Base-by-base conservation (phyloP, 345 rosid species). In the Clausena lansium region DNA sequence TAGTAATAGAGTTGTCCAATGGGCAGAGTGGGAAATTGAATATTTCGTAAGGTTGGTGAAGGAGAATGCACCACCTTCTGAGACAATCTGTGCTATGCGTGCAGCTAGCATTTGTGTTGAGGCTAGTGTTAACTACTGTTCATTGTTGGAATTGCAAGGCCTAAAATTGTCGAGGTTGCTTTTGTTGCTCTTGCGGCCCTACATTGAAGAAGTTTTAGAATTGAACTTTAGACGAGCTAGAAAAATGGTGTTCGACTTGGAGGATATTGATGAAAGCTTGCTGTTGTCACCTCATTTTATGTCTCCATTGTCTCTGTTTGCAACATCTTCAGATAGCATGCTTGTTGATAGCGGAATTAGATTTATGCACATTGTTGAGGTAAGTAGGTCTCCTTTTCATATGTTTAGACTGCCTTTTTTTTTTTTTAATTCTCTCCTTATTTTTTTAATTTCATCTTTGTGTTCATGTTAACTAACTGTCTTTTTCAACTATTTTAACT, bases 11-110 rank as follows among this genome's bases (percentile, higher is more conserved):
- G 84, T 92, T 71, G 97, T 95, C 82, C 98, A 92, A 77, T 95
- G 97, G 98, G 98, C 94, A 65, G 99, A 95, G 83, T 88, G 94
- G 92, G 94, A 94, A 84, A 92, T 92, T 59, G 99, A 95, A 84
- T 91, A 76, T 75, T 86, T 94, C 85, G 90, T 89, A 64, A 87
- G 97, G 45, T 76, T 94, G 85, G 95, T 95, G 67, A 94, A 91
- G 88, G 97, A 87, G 70, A 92, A 90, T 71, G 91, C 95, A 62
- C 91, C 97, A 70, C 84, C 97, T 80, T 87, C 97, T 9, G 98
- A 96, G 59, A 90, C 93, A 39, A 79, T 86, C 77, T 86, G 84
- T 78, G 97, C 97, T 2, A 81, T 96, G 83, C 91, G 92, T 81
- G 93, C 97, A 41, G 97, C 97, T 30, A 80, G 92, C 72, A 77